A percentile compares a stretch with the other conserved stretches of the same genome.
These are phyloP conservation scores for Melanopsichium pennsylvanicum DNA, from an alignment of 1,284 basidiomycete species.

Conservation along the genomic window DNA sequence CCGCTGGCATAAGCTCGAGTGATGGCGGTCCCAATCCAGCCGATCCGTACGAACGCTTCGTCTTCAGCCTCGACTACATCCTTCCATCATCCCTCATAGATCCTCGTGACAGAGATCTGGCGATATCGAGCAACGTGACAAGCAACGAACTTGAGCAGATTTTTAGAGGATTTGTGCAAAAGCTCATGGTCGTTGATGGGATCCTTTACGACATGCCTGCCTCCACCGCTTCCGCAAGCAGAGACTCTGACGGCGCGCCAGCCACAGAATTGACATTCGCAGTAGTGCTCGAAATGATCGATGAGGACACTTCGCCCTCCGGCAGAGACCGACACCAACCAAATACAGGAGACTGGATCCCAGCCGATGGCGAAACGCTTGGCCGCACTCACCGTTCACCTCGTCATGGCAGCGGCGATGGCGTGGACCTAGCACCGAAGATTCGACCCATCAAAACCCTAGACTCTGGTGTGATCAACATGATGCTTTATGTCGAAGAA, in stretches of 20 bases:
- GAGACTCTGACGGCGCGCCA: slow-evolving; percentile 67
- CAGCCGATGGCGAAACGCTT: slow-evolving; percentile 28
- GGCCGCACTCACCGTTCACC: slow-evolving; percentile 9
- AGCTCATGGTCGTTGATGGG: slow-evolving; percentile 80
- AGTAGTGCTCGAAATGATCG: slow-evolving; percentile 80
- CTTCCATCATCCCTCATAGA: slow-evolving; percentile 78
- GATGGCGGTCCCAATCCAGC: background rate
- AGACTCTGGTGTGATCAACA: slow-evolving; percentile 43
- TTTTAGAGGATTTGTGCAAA: slow-evolving; percentile 84
- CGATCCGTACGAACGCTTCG: slow-evolving; percentile 73
- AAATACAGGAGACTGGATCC: slow-evolving; percentile 39
- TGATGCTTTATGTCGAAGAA: slow-evolving; percentile 50
- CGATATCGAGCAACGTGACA: slow-evolving; percentile 75
- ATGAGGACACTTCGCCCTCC: slow-evolving; percentile 67
- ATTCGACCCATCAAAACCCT: slow-evolving; percentile 47
- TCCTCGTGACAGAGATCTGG: slow-evolving; percentile 70
- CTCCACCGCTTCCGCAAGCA: slow-evolving; percentile 1
- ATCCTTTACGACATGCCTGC: slow-evolving; percentile 69
- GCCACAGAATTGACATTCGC: slow-evolving; percentile 79
- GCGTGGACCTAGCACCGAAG: slow-evolving; percentile 8
- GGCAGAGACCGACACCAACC: slow-evolving; percentile 26
- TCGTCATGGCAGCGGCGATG: background rate
- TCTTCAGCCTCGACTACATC: slow-evolving; percentile 71
- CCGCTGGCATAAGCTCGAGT: slow-evolving; percentile 1
- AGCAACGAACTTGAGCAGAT: slow-evolving; percentile 75